These are phyloP conservation scores for Tetrastigma voinierianum DNA, from an alignment of 164 flowering plant genomes.

Conservation along the genomic window DNA sequence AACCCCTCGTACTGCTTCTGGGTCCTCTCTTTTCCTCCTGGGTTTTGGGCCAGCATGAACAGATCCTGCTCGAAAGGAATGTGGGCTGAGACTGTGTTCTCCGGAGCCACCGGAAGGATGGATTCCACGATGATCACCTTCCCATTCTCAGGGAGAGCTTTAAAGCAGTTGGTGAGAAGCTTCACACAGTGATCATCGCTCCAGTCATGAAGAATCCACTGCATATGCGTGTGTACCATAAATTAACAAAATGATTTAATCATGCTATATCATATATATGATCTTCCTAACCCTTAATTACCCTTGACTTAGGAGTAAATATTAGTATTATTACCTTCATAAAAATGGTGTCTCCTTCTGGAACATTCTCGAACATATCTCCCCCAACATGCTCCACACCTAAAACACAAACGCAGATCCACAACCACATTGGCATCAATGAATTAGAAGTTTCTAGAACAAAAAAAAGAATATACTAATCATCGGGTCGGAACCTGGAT, in stretches of 20 bases:
- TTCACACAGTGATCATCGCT: conserved; percentile 33
- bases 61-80: conserved; percentile 20
- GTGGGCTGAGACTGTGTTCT: conserved; percentile 8
- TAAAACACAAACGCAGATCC: neutral
- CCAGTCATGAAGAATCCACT: conserved; percentile 30
- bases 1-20: conserved; percentile 21
- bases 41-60: conserved; percentile 21
- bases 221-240: neutral
- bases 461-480: too few species aligned
- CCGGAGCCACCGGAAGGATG: conserved; percentile 20
- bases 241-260: too few species aligned
- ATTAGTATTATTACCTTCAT: conserved; percentile 31
- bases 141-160: conserved; percentile 23
- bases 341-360: conserved; percentile 28
- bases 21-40: conserved; percentile 34
- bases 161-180: conserved; percentile 28
- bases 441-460: too few species aligned
- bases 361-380: conserved; percentile 21
- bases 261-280: too few species aligned
- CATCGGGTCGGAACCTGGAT: conserved; percentile 15
- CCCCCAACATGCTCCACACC: conserved; percentile 31
- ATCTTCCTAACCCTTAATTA: too few species aligned
- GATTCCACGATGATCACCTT: conserved; percentile 32
- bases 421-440: too few species aligned
- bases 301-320: neutral